These are phyloP conservation scores for Cladophialophora yegresii DNA, from an alignment of 2,329 filamentous ascomycete species.

Conservation along the genomic window DNA sequence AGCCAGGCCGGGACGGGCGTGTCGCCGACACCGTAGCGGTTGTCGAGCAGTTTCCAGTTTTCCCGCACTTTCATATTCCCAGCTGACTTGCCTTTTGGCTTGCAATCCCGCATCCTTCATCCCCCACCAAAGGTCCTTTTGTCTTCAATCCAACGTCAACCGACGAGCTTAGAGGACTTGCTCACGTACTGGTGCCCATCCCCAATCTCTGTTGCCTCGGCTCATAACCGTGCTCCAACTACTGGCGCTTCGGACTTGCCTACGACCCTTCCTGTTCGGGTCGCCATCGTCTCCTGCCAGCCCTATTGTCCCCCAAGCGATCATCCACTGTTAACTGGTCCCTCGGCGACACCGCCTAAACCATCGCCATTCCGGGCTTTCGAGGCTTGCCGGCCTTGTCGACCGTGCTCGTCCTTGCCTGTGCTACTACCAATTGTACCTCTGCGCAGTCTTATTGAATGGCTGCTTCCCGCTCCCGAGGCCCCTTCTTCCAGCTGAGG, in stretches of 20 bases:
- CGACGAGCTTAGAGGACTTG: neutral
- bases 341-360: slow-evolving; percentile 27
- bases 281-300: neutral
- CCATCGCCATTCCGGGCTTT: slow-evolving; percentile 17
- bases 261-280: neutral
- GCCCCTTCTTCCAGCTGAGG: slow-evolving; percentile 20
- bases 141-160: slow-evolving; percentile 20
- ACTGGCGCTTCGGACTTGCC: neutral
- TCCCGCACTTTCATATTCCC: neutral
- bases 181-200: neutral
- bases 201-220: slow-evolving; percentile 10
- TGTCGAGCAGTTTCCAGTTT: neutral
- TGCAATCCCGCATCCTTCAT: neutral
- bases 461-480: slow-evolving; percentile 15
- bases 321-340: slow-evolving; percentile 6
- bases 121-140: slow-evolving; percentile 19
- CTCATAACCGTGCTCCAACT: neutral
- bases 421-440: slow-evolving; percentile 12
- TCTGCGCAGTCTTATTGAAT: slow-evolving; percentile 15
- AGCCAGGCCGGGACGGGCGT: neutral
- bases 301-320: slow-evolving; percentile 1
- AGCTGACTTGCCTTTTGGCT: neutral
- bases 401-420: slow-evolving; percentile 11
- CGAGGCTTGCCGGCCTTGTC: slow-evolving; percentile 4
- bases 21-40: neutral